Evolutionary conservation across 2,329 filamentous ascomycete genomes (phyloP), one percentile per base, ranked within the genome.

Genomic region (Epichloe aotearoae): DNA sequence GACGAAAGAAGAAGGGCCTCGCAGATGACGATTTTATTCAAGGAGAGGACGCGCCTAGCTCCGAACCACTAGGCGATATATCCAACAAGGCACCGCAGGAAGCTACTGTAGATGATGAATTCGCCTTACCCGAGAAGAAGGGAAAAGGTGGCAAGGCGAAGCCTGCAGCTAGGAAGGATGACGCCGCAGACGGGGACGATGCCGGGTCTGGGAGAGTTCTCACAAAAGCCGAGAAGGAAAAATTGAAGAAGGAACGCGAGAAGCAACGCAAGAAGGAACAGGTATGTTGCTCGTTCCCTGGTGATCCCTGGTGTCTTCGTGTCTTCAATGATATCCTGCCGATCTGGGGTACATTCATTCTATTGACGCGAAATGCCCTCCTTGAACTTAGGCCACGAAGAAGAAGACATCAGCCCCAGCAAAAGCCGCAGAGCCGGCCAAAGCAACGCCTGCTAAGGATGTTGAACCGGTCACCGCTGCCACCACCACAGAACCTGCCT

Each of bases 231-330:
- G 90, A 98, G 73, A 98, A 98, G 74, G 93, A 98, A 68, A 95
- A 88, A 70, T 77, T 91, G 63, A 97, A 91, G 78, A 98, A 96
- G 73, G 93, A 98, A 73, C 83, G 88, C 54, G 93, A 98, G 74
- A 98, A 98, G 81, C 87, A 93, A 72, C 79, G 90, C 58, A 98
- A 98, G 74, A 98, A 90, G 81, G 93, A 98, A 70, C 86, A 97
- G 80, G 88, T 93, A 59, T 44, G 61, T 52, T 39, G 17, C 46
- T 50, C 30, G 30, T 46, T 41, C 41, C 41, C 23, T 44, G 54
- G 15, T 12, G 14, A 3, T 36, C 14, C 34, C 36, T 47, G 14
- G 3, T 36, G 11, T 41, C 15, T 33, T 33, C 19, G 3, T 36
- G 11, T 41, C 15, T 33, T 33, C 19, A 36, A 37, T 36, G 14